Evolutionary conservation across 2,329 filamentous ascomycete species (phyloP), one percentile per base, ranked within the genome.

Genomic region (Phyllosticta paracitricarpa): DNA sequence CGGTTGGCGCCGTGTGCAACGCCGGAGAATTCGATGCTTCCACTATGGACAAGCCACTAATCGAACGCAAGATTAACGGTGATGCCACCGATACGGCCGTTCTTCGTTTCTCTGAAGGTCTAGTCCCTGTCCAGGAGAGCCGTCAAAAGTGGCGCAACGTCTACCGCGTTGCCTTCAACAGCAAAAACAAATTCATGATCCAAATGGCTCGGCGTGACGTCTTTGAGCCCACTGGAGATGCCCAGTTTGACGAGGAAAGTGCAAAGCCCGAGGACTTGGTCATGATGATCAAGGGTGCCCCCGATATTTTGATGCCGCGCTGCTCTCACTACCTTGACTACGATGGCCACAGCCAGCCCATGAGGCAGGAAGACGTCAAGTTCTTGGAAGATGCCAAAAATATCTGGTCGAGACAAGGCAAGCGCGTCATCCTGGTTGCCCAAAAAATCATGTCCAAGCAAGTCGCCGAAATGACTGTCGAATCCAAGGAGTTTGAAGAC

Each of bases 111-210:
- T 84, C 87, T 0, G 87, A 91, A 70, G 76, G 77, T 2, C 77
- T 91, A 55, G 82, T 82, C 0, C 76, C 82, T 0, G 83, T 89
- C 0, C 73, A 79, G 0, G 81, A 87, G 57, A 74, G 88, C 4
- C 81, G 85, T 7, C 77, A 79, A 14, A 77, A 80, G 64, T 91
- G 87, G 86, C 81, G 81, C 58, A 85, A 82, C 58, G 80, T 82
- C 1, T 91, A 85, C 66, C 71, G 72, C 57, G 70, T 75, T 28
- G 83, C 86, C 0, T 92, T 92, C 72, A 91, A 91, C 75, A 89
- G 86, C 74, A 89, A 89, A 77, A 91, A 91, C 75, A 92, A 92
- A 73, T 91, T 85, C 70, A 91, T 91, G 84, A 82, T 91, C 60
- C 80, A 84, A 35, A 81, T 85, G 0, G 51, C 59, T 5, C 59